Percentiles rank a stretch among this genome's conserved stretches.
These are phyloP conservation scores for Lathyrus aphaca DNA, from an alignment of 306 rosid species.

Conservation along the genomic window DNA sequence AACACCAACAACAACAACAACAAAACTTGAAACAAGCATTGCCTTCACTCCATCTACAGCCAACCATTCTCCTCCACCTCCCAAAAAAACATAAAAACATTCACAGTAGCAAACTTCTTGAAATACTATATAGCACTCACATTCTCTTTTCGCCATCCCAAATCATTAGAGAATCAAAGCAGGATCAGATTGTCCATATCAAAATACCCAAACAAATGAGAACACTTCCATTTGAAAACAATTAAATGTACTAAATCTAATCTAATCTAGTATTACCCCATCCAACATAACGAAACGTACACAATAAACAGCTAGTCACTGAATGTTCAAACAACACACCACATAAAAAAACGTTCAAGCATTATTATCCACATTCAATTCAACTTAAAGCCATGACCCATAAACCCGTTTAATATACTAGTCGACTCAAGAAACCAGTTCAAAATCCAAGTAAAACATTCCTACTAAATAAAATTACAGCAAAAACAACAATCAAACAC, in stretches of 20 bases:
- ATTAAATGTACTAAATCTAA: slow-evolving; percentile 37
- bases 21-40: slow-evolving; percentile 7
- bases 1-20: background rate
- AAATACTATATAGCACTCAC: slow-evolving; percentile 4
- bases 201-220: slow-evolving; percentile 15
- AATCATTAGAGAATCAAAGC: slow-evolving; percentile 31
- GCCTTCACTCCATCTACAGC: slow-evolving; percentile 1
- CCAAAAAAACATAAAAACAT: background rate
- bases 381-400: slow-evolving; percentile 45
- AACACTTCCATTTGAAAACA: slow-evolving; percentile 21
- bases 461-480: slow-evolving; percentile 41
- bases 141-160: background rate
- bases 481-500: slow-evolving; percentile 40
- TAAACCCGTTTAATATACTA: slow-evolving; percentile 50
- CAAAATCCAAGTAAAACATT: slow-evolving; percentile 40
- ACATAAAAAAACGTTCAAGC: slow-evolving; percentile 36
- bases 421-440: slow-evolving; percentile 33
- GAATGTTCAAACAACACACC: slow-evolving; percentile 39
- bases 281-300: slow-evolving; percentile 29
- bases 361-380: slow-evolving; percentile 56
- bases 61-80: background rate
- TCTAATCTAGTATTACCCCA: background rate
- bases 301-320: slow-evolving; percentile 33
- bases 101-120: slow-evolving; percentile 30
- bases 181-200: slow-evolving; percentile 38